phyloP scores from a whole-genome alignment of 208 protist species.

The Jaenimonas drosophilae region DNA sequence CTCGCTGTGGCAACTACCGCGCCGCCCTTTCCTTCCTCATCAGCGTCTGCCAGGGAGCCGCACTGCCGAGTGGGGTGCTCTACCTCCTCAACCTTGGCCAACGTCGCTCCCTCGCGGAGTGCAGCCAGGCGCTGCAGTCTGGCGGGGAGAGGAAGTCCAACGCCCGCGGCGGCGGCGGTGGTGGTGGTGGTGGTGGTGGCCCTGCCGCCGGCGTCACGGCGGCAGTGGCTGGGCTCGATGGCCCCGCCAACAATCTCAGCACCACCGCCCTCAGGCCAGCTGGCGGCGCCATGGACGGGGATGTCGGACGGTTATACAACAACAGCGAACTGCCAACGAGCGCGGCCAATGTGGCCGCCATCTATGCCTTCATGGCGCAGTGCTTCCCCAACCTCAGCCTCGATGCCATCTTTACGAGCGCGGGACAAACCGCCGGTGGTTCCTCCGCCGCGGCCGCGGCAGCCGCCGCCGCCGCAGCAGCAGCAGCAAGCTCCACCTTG shows the following conservation, averaged over 20 bases:
- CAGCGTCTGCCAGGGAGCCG: slow-evolving; percentile 36
- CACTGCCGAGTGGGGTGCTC: slow-evolving; percentile 24
- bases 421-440: no score
- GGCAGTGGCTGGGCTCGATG: not conserved
- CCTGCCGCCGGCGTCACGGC: not conserved
- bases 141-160: slow-evolving; percentile 1
- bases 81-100: slow-evolving; percentile 5
- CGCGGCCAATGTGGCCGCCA: slow-evolving; percentile 17
- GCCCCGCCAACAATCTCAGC: no score
- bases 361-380: slow-evolving; percentile 21
- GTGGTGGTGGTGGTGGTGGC: slow-evolving; percentile 1
- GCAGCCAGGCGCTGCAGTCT: not conserved
- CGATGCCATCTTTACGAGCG: slow-evolving; percentile 1
- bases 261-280: no score
- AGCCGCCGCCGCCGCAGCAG: slow-evolving; percentile 1
- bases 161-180: slow-evolving; percentile 3
- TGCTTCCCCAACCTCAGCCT: slow-evolving; percentile 13
- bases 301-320: slow-evolving; percentile 13
- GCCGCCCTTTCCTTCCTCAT: slow-evolving; percentile 44
- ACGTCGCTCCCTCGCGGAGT: slow-evolving; percentile 5
- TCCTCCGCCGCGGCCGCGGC: not conserved
- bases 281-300: not conserved
- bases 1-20: slow-evolving; percentile 33
- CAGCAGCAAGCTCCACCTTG: not conserved
- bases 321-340: slow-evolving; percentile 25